Conservation (phyloP, 2,329 filamentous ascomycete genomes). For the Lasiodiplodia sp. region DNA sequence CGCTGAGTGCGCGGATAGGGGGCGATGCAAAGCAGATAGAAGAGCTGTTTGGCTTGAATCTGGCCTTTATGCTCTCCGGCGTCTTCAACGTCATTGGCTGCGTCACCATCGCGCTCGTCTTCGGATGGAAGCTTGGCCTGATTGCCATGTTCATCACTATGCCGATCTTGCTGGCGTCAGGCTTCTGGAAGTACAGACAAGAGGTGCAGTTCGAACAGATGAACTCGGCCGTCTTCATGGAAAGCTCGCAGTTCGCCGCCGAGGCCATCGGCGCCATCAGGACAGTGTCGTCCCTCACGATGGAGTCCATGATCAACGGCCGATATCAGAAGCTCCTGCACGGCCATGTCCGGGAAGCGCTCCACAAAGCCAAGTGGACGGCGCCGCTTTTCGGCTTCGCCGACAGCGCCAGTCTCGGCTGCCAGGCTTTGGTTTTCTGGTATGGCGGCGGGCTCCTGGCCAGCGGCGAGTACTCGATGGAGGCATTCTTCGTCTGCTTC, state of each 20-base stretch:
- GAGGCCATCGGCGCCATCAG: slow-evolving; percentile 90
- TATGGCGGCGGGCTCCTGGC: slow-evolving; percentile 82
- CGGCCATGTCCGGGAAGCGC: slow-evolving; percentile 70
- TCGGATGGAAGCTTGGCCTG: slow-evolving; percentile 85
- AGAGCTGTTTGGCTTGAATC: slow-evolving; percentile 81
- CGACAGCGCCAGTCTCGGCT: slow-evolving; percentile 81
- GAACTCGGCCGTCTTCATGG: slow-evolving; percentile 70
- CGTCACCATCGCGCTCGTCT: slow-evolving; percentile 68
- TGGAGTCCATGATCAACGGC: slow-evolving; percentile 70
- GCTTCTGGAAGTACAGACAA: neutral
- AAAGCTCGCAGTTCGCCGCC: slow-evolving; percentile 82
- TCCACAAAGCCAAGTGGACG: neutral
- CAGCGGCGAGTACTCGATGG: slow-evolving; percentile 73
- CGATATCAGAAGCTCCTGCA: slow-evolving; percentile 32
- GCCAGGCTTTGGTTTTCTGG: slow-evolving; percentile 84
- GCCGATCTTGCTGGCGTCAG: slow-evolving; percentile 69
- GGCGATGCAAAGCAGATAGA: slow-evolving; percentile 86
- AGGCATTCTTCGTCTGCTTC: slow-evolving; percentile 90
- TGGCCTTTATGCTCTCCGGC: slow-evolving; percentile 83
- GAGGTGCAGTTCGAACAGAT: slow-evolving; percentile 1
- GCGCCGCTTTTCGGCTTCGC: slow-evolving; percentile 75
- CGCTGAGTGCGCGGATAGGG: slow-evolving; percentile 82
- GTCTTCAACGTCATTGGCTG: slow-evolving; percentile 76
- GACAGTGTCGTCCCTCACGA: slow-evolving; percentile 85
- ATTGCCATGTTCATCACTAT: slow-evolving; percentile 75